These are phyloP conservation scores for Trichophyton verrucosum DNA, from an alignment of 2,329 filamentous ascomycete species.

Conservation along the genomic window DNA sequence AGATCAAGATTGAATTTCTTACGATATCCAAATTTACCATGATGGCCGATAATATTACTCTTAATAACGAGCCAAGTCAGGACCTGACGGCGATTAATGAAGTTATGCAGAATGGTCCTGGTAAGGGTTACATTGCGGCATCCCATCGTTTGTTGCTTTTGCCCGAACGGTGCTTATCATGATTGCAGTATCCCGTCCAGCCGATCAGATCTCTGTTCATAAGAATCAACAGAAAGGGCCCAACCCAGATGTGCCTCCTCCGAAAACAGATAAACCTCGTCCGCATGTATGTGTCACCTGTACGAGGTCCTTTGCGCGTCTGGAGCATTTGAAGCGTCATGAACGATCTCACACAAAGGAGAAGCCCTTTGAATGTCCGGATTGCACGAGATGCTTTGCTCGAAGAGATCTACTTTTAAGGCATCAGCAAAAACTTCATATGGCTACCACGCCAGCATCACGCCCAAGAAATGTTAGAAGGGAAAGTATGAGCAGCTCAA, in stretches of 20 bases:
- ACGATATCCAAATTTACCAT: conserved; percentile 6
- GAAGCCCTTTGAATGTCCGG: conserved; percentile 94
- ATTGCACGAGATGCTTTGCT: conserved; percentile 90
- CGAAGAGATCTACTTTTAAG: conserved; percentile 80
- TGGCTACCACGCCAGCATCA: conserved; percentile 76
- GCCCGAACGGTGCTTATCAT: conserved; percentile 9
- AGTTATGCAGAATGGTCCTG: conserved; percentile 26
- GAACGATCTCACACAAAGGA: conserved; percentile 98
- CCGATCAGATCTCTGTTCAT: not conserved
- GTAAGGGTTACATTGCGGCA: conserved; percentile 21
- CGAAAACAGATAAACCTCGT: conserved; percentile 94
- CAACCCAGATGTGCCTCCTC: conserved; percentile 22
- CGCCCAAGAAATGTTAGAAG: conserved; percentile 70
- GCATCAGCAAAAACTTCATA: conserved; percentile 97
- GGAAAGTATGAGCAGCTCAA: conserved; percentile 68
- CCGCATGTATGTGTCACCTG: conserved; percentile 91
- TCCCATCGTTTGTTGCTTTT: conserved; percentile 1
- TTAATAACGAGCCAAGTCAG: conserved; percentile 25
- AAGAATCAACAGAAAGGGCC: conserved; percentile 7
- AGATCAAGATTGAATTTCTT: not conserved
- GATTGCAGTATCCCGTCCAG: conserved; percentile 11
- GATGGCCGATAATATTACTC: conserved; percentile 28
- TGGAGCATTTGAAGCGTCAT: conserved; percentile 95
- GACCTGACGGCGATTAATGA: conserved; percentile 33
- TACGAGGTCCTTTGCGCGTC: conserved; percentile 77